phyloP scores from a whole-genome alignment of 495 filamentous ascomycete genomes.

The Xylaria flabelliformis region DNA sequence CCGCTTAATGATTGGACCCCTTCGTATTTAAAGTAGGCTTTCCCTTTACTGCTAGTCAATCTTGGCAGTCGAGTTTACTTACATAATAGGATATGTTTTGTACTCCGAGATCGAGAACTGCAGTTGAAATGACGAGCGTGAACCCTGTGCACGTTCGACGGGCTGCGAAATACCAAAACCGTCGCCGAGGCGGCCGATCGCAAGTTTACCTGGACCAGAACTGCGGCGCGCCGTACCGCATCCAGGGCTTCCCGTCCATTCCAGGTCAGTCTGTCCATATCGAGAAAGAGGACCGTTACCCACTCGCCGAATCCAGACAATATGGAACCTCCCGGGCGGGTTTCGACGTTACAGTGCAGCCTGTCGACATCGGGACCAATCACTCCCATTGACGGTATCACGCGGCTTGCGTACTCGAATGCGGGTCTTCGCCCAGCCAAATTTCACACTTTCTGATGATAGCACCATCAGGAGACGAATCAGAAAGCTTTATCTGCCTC shows the following conservation, averaged over 20 bases:
- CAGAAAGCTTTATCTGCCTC: background rate
- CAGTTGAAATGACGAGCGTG: conserved; percentile 16
- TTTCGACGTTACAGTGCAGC: conserved; percentile 13
- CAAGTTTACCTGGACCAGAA: background rate
- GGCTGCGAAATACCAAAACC: background rate
- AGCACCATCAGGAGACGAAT: background rate
- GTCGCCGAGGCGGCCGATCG: background rate
- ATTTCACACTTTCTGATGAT: background rate
- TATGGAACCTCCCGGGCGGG: background rate
- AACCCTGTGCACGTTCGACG: conserved; percentile 6
- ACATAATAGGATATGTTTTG: background rate
- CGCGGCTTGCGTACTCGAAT: background rate
- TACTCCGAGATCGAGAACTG: background rate
- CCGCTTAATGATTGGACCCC: background rate
- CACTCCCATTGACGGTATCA: background rate
- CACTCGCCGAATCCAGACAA: conserved; percentile 15
- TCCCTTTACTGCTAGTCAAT: background rate
- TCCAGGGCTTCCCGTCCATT: background rate
- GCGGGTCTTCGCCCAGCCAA: conserved; percentile 1
- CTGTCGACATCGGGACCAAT: background rate
- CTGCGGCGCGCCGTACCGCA: background rate
- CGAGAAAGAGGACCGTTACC: conserved; percentile 16
- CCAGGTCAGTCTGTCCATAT: background rate
- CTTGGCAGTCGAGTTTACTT: background rate
- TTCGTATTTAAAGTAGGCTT: background rate